phyloP scores from a whole-genome alignment of 148 eudicot species.

The Heliosperma pusillum region DNA sequence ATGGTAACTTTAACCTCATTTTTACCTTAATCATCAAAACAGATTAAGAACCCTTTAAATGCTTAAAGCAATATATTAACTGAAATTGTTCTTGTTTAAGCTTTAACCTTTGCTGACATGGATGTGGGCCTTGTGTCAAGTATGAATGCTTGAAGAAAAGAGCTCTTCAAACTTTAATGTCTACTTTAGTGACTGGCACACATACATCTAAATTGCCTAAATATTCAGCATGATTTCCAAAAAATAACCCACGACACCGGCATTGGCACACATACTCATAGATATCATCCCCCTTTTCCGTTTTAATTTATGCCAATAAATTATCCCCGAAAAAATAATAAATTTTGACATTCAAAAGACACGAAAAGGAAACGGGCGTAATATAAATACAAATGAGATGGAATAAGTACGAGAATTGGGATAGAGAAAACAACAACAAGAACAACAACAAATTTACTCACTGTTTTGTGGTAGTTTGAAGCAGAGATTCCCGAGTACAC shows the following conservation, averaged over 20 bases:
- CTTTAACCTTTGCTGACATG: conserved; percentile 19
- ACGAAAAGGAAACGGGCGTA: not conserved
- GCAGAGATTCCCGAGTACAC: not conserved
- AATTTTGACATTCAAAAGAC: not conserved
- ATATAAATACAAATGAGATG: not conserved
- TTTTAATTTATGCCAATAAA: not conserved
- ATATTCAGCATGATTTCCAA: not conserved
- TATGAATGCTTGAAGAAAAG: conserved; percentile 29
- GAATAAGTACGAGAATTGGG: not conserved
- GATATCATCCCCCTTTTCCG: not conserved
- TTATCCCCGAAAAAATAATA: not conserved
- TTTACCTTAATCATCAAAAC: conserved; percentile 10
- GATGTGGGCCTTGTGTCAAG: conserved; percentile 4
- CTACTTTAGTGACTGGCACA: conserved; percentile 18
- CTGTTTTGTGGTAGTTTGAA: conserved; percentile 10
- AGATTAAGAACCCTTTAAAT: not conserved
- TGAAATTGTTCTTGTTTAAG: conserved; percentile 18
- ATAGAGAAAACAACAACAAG: not conserved
- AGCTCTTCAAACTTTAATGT: conserved; percentile 20
- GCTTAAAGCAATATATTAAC: conserved; percentile 22
- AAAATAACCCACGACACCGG: not conserved
- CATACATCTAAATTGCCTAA: too few species aligned
- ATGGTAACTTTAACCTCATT: not conserved
- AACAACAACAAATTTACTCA: conserved; percentile 15
- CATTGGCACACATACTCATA: too few species aligned